phyloP scores from a whole-genome alignment of 2,329 filamentous ascomycete species.

The Pestalotiopsis sp. region DNA sequence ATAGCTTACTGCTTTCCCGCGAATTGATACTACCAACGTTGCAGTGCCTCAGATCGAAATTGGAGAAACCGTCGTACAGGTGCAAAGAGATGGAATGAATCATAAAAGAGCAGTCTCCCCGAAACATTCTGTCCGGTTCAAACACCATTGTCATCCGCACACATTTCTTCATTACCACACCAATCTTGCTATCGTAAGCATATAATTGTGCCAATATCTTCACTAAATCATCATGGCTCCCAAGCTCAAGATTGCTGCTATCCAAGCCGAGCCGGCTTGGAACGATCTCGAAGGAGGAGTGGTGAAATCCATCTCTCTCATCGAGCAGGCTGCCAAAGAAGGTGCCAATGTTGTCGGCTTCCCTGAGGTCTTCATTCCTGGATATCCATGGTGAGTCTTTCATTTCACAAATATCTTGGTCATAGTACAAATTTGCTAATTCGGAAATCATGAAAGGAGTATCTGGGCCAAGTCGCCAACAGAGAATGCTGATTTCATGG shows the following conservation, averaged over 20 bases:
- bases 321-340: conserved; percentile 54
- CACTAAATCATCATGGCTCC: not conserved
- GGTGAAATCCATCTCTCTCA: conserved; percentile 57
- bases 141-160: not conserved
- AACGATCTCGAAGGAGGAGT: conserved; percentile 57
- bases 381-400: conserved; percentile 41
- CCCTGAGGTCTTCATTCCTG: conserved; percentile 56
- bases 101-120: not conserved
- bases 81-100: not conserved
- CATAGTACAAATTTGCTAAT: not conserved
- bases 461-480: conserved; percentile 40
- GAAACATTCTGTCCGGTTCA: not conserved
- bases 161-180: not conserved
- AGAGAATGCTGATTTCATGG: conserved; percentile 40
- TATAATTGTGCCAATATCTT: not conserved
- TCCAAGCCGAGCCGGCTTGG: conserved; percentile 63
- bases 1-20: not conserved
- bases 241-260: conserved; percentile 30
- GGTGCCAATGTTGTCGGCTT: conserved; percentile 54
- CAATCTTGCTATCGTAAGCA: not conserved
- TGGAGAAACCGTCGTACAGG: not conserved
- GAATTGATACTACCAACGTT: not conserved
- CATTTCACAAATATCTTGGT: not conserved
- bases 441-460: conserved; percentile 27
- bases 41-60: not conserved